These are phyloP conservation scores for Digitaria exilis DNA, from an alignment of 202 grass and related monocot genomes.

Conservation along the genomic window DNA sequence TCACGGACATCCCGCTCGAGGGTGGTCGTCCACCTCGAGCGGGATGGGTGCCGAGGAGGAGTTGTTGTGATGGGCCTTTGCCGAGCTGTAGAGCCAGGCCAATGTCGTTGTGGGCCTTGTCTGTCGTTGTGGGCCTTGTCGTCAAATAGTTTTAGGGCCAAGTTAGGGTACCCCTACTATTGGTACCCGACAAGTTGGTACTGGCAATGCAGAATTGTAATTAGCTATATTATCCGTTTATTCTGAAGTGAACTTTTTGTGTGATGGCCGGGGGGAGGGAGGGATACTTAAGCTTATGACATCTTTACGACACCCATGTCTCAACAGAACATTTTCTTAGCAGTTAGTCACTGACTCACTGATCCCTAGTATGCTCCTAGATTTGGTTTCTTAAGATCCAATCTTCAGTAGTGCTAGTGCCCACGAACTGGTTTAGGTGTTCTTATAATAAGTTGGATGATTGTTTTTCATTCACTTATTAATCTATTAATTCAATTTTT, in stretches of 20 bases:
- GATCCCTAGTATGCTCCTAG: not conserved
- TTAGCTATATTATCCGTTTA: not conserved
- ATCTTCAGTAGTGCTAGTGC: not conserved
- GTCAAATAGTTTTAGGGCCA: too few relatives aligned
- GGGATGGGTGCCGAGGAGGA: too few relatives aligned
- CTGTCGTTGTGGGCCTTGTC: too few relatives aligned
- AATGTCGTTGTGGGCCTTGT: too few relatives aligned
- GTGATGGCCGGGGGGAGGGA: not conserved
- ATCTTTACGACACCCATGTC: not conserved
- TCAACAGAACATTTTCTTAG: not conserved
- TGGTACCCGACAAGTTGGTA: too few relatives aligned
- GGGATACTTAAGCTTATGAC: not conserved
- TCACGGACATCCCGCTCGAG: too few relatives aligned
- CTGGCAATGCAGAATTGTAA: not conserved
- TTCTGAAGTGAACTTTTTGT: not conserved
- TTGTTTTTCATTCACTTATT: not conserved
- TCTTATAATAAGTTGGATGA: not conserved
- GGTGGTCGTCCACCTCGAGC: too few relatives aligned
- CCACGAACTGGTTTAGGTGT: not conserved
- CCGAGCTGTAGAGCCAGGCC: too few relatives aligned
- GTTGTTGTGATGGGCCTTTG: too few relatives aligned
- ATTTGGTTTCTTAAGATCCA: not conserved
- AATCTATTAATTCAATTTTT: not conserved
- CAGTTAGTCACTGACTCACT: slow-evolving; percentile 5
- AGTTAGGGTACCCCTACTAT: too few relatives aligned